phyloP scores from a whole-genome alignment of 2,329 filamentous ascomycete genomes.

The Rutstroemia sp. region DNA sequence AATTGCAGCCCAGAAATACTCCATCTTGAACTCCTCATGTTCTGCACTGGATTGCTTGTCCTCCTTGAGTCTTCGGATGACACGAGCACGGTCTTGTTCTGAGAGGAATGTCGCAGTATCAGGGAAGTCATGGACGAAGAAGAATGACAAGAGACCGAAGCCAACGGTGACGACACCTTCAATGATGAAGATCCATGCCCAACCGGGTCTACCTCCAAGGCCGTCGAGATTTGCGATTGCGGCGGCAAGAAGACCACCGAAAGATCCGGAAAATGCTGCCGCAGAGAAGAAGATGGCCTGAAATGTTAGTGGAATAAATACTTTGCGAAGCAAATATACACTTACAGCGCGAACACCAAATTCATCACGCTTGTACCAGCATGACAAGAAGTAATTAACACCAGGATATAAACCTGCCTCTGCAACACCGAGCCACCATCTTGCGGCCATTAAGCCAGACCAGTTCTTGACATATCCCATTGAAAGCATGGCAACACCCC shows the following conservation, averaged over 20 bases:
- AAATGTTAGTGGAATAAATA: slow-evolving; percentile 33
- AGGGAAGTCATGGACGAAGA: slow-evolving; percentile 78
- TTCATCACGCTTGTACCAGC: slow-evolving; percentile 76
- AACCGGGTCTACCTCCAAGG: slow-evolving; percentile 47
- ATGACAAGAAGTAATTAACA: slow-evolving; percentile 73
- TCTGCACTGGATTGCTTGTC: slow-evolving; percentile 71
- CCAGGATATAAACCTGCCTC: slow-evolving; percentile 73
- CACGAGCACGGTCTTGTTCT: slow-evolving; percentile 60
- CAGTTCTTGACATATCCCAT: slow-evolving; percentile 29
- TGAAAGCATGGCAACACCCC: slow-evolving; percentile 64
- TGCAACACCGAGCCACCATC: slow-evolving; percentile 61
- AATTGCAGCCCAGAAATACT: slow-evolving; percentile 65
- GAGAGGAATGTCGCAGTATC: slow-evolving; percentile 68
- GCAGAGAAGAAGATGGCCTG: slow-evolving; percentile 75
- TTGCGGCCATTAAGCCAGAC: slow-evolving; percentile 27
- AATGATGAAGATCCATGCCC: slow-evolving; percentile 62
- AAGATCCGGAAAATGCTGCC: slow-evolving; percentile 70
- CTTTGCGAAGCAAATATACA: too few relatives aligned
- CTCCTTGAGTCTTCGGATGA: slow-evolving; percentile 58
- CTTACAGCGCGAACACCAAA: slow-evolving; percentile 68
- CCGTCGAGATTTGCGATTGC: slow-evolving; percentile 65
- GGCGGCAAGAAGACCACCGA: slow-evolving; percentile 66
- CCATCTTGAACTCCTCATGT: slow-evolving; percentile 67
- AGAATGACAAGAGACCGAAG: slow-evolving; percentile 62
- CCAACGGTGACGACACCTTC: slow-evolving; percentile 65